Evolutionary conservation across 306 rosid species (phyloP).

Genomic region (Spatholobus suberectus): DNA sequence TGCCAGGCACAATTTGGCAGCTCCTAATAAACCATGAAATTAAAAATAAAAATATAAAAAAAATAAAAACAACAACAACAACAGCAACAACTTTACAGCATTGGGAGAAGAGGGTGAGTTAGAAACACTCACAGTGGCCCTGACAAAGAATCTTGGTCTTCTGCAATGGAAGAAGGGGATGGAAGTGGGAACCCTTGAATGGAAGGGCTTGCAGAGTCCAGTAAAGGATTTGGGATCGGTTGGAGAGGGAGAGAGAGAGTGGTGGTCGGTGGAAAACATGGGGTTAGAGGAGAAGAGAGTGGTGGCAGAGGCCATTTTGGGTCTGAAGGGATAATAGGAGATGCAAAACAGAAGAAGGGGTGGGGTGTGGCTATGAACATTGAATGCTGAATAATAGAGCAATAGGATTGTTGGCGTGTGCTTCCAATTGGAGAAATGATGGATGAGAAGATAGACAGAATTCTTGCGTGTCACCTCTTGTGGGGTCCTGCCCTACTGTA

Average conservation of each 20-base stretch:
- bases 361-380: not conserved
- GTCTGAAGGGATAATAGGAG: not conserved
- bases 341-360: not conserved
- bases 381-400: slow-evolving; percentile 1
- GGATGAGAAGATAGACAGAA: slow-evolving; percentile 42
- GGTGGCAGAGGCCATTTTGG: slow-evolving; percentile 64
- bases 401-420: slow-evolving; percentile 17
- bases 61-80: no score
- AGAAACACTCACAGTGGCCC: slow-evolving; percentile 63
- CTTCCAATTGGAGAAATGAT: slow-evolving; percentile 23
- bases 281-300: slow-evolving; percentile 69
- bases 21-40: not conserved
- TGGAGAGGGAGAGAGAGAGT: slow-evolving; percentile 48
- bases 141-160: slow-evolving; percentile 65
- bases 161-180: slow-evolving; percentile 46
- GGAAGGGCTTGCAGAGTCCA: slow-evolving; percentile 70
- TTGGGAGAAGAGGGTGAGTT: not conserved
- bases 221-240: slow-evolving; percentile 67
- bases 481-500: slow-evolving; percentile 11
- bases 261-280: slow-evolving; percentile 48
- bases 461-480: slow-evolving; percentile 17
- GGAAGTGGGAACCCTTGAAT: slow-evolving; percentile 55
- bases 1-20: not conserved
- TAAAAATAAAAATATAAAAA: not conserved
- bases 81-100: not conserved